Conservation (phyloP, 306 rosid genomes). For the Betula pendula region DNA sequence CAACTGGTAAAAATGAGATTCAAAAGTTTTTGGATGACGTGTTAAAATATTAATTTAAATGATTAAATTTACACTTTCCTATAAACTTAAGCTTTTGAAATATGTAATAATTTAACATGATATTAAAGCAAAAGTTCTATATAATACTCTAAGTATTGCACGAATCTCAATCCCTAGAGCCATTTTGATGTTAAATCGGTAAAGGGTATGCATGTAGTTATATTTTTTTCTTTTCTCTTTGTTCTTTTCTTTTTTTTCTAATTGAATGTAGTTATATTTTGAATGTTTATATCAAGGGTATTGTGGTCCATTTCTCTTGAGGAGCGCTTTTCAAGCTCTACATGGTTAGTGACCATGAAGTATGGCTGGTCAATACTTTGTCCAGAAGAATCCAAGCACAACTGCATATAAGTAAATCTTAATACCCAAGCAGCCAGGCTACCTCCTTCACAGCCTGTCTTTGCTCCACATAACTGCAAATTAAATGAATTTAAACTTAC, state of each 20-base stretch:
- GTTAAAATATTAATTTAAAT: no score
- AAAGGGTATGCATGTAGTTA: neutral
- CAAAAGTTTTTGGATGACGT: no score
- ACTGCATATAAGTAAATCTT: conserved; percentile 40
- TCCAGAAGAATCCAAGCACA: conserved; percentile 40
- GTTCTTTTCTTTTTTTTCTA: no score
- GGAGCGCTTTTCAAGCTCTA: conserved; percentile 1
- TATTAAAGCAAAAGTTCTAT: no score
- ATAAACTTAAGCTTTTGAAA: no score
- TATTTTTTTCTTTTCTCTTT: no score
- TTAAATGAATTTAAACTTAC: conserved; percentile 32
- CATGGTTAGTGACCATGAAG: conserved; percentile 34
- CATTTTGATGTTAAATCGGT: no score
- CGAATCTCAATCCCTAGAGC: no score
- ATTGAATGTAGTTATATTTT: neutral
- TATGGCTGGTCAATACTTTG: conserved; percentile 38
- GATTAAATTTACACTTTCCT: no score
- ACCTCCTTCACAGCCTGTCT: conserved; percentile 55
- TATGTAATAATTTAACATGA: no score
- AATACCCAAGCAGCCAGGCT: conserved; percentile 31
- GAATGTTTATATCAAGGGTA: neutral
- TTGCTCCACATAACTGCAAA: conserved; percentile 34
- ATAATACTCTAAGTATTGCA: no score
- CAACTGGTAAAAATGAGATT: no score
- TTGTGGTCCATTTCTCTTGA: neutral